phyloP scores from a whole-genome alignment of 768 basidiomycete genomes.

The Psilocybe cyanescens region DNA sequence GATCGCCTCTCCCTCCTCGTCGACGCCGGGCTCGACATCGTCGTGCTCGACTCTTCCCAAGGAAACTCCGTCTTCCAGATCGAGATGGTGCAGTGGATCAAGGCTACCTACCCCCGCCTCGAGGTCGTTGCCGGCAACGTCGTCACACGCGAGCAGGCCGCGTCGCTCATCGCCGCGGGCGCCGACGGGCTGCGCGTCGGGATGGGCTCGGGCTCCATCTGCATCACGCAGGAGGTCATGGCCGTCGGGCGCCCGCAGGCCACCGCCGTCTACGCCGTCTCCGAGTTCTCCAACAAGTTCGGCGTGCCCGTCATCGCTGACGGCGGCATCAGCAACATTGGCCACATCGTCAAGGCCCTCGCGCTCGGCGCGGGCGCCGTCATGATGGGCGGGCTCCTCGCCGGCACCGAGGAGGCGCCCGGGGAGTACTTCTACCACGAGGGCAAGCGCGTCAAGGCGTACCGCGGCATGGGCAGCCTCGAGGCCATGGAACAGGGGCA shows the following conservation, averaged over 20 bases:
- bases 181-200: constrained; percentile 96
- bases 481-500: constrained; percentile 91
- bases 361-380: constrained; percentile 93
- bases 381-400: constrained; percentile 98
- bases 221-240: constrained; percentile 99
- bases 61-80: constrained; percentile 94
- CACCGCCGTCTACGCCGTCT: constrained; percentile 95
- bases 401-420: constrained; percentile 95
- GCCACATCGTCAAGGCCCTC: constrained; percentile 97
- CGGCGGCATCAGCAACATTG: constrained; percentile 94
- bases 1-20: constrained; percentile 86
- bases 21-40: constrained; percentile 94
- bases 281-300: constrained; percentile 91
- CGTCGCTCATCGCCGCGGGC: constrained; percentile 89
- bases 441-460: constrained; percentile 98
- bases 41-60: constrained; percentile 94
- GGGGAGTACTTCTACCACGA: constrained; percentile 99
- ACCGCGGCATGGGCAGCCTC: constrained; percentile 97
- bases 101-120: constrained; percentile 78
- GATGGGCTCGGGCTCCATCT: constrained; percentile 98
- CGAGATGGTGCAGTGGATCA: constrained; percentile 96
- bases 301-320: constrained; percentile 97
- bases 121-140: constrained; percentile 98
- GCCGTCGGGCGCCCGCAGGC: constrained; percentile 98
- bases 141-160: constrained; percentile 97